Evolutionary conservation across 2,329 filamentous ascomycete species (phyloP).

Genomic region (Calonectria multiphialidica): DNA sequence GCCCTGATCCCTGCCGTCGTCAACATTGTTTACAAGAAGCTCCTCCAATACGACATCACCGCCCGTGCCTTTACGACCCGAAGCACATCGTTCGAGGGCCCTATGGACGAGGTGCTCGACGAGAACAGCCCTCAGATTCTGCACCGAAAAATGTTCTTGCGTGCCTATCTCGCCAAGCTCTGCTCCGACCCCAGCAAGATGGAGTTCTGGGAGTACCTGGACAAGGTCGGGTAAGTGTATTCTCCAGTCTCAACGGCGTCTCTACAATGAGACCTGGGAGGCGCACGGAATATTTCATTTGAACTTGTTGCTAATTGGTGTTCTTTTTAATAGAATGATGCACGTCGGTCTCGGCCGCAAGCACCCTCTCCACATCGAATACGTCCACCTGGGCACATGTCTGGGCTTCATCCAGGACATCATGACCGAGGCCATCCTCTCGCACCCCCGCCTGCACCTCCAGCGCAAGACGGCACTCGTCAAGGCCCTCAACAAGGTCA

Average conservation of each 20-base stretch:
- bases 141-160: constrained; percentile 81
- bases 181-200: constrained; percentile 81
- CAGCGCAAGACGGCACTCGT: constrained; percentile 79
- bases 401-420: constrained; percentile 84
- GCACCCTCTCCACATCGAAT: constrained; percentile 82
- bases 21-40: constrained; percentile 87
- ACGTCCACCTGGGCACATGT: constrained; percentile 80
- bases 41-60: constrained; percentile 85
- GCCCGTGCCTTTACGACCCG: constrained; percentile 78
- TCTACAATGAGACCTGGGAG: not conserved
- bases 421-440: constrained; percentile 81
- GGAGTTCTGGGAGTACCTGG: constrained; percentile 86
- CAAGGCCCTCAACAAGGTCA: constrained; percentile 82
- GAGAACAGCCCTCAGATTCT: constrained; percentile 82
- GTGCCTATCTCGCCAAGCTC: constrained; percentile 81
- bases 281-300: not conserved
- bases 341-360: constrained; percentile 81
- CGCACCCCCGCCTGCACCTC: constrained; percentile 75
- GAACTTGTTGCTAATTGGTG: not conserved
- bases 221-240: constrained; percentile 78
- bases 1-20: constrained; percentile 86
- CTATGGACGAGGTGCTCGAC: constrained; percentile 71
- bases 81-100: constrained; percentile 74
- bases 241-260: not conserved
- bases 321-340: constrained; percentile 73